Evolutionary conservation across 306 rosid genomes (phyloP).

Genomic region (Oemleria cerasiformis): DNA sequence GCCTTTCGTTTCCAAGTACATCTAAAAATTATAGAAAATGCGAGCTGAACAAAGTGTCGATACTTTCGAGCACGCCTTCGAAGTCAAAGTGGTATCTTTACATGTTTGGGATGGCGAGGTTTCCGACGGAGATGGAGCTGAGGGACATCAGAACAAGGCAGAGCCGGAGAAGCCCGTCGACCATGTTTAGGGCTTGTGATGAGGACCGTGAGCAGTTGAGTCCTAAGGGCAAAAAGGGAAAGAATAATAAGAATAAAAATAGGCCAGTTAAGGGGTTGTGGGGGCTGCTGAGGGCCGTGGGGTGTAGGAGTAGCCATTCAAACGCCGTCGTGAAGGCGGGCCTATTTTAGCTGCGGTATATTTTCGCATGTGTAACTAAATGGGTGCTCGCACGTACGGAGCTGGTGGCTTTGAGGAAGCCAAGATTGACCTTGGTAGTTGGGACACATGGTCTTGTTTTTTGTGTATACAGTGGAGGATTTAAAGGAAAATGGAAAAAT

Average conservation of each 20-base stretch:
- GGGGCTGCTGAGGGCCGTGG: conserved; percentile 35
- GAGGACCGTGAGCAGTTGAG: conserved; percentile 5
- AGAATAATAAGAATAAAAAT: background rate
- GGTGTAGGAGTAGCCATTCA: conserved; percentile 31
- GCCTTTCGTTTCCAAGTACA: background rate
- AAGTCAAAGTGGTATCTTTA: conserved; percentile 65
- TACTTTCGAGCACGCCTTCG: conserved; percentile 35
- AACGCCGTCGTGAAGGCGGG: conserved; percentile 40
- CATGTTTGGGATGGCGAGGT: conserved; percentile 52
- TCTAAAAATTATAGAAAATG: background rate
- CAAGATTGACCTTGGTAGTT: background rate
- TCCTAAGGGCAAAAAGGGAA: conserved; percentile 1
- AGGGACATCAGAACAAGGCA: conserved; percentile 60
- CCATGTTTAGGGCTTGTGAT: conserved; percentile 32
- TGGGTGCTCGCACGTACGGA: background rate
- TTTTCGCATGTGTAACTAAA: background rate
- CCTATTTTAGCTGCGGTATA: conserved; percentile 2
- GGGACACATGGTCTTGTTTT: no score
- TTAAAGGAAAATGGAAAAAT: background rate
- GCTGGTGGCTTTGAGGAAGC: background rate
- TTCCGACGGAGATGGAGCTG: conserved; percentile 57
- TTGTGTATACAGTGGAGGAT: background rate
- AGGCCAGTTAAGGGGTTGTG: conserved; percentile 35
- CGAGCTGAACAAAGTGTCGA: conserved; percentile 36
- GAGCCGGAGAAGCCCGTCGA: conserved; percentile 28